Conservation (phyloP, 495 filamentous ascomycete genomes). For the Aspergillus kassunensis region DNA sequence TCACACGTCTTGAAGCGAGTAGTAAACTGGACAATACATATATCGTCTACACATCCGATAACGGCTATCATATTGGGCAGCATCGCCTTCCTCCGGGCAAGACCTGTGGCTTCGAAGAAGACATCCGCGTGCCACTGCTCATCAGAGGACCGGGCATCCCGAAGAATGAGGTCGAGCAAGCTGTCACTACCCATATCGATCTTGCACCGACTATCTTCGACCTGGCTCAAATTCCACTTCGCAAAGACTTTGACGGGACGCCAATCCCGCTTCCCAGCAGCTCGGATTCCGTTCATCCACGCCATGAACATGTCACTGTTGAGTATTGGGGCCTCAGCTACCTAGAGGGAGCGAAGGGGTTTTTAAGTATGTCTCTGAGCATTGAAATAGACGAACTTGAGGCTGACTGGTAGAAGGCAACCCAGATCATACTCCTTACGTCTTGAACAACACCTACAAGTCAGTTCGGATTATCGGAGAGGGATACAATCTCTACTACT, state of each 20-base stretch:
- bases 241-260: conserved; percentile 57
- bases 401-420: not conserved
- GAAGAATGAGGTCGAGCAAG: conserved; percentile 37
- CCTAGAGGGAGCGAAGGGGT: conserved; percentile 26
- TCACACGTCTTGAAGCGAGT: conserved; percentile 47
- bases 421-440: not conserved
- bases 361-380: not conserved
- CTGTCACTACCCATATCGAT: conserved; percentile 66
- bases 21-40: conserved; percentile 63
- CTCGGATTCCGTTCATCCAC: not conserved
- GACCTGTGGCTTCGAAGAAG: conserved; percentile 67
- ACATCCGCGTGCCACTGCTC: conserved; percentile 65
- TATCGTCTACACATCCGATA: conserved; percentile 69
- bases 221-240: conserved; percentile 41
- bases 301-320: conserved; percentile 52
- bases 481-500: conserved; percentile 51
- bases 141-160: conserved; percentile 58
- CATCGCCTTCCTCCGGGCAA: conserved; percentile 71
- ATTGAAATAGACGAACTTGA: conserved; percentile 37
- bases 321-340: conserved; percentile 53
- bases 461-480: conserved; percentile 45
- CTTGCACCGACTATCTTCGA: conserved; percentile 62
- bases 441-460: conserved; percentile 53
- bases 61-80: conserved; percentile 73
- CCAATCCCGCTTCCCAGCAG: conserved; percentile 43